These are phyloP conservation scores for Solanum hybrid DNA, from an alignment of 305 asterid genomes.

Conservation along the genomic window DNA sequence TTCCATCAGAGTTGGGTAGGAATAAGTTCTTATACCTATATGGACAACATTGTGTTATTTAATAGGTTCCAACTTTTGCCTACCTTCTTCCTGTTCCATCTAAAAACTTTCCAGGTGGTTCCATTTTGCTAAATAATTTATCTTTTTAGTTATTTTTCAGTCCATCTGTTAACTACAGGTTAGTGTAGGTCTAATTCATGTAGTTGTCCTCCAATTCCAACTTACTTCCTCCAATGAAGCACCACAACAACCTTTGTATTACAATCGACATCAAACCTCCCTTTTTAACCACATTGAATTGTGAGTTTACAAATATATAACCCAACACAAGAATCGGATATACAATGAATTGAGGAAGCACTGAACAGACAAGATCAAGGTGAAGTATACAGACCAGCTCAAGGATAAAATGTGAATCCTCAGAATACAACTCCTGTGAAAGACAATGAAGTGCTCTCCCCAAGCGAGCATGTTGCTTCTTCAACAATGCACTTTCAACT, in stretches of 20 bases:
- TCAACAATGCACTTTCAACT: constrained; percentile 56
- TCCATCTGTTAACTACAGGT: not conserved
- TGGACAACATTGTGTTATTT: not conserved
- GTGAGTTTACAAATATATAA: not conserved
- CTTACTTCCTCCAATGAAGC: not conserved
- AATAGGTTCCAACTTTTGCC: not conserved
- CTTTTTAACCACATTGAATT: not conserved
- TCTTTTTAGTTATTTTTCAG: not conserved
- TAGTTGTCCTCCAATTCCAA: not conserved
- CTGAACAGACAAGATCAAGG: constrained; percentile 30
- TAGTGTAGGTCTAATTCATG: not conserved
- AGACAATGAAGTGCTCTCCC: constrained; percentile 98
- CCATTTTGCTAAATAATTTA: not conserved
- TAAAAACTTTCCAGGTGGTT: not conserved
- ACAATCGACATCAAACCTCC: not conserved
- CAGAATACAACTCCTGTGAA: constrained; percentile 91
- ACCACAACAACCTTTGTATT: not conserved
- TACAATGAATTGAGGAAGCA: not conserved
- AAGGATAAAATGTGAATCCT: constrained; percentile 93
- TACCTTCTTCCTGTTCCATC: not conserved
- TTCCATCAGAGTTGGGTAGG: not conserved
- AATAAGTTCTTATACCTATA: not conserved
- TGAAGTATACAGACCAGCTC: constrained; percentile 61
- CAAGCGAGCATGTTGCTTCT: constrained; percentile 93
- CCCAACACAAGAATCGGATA: not conserved